Conservation (phyloP, 805 yeast genomes). For the Candida gorgasii region DNA sequence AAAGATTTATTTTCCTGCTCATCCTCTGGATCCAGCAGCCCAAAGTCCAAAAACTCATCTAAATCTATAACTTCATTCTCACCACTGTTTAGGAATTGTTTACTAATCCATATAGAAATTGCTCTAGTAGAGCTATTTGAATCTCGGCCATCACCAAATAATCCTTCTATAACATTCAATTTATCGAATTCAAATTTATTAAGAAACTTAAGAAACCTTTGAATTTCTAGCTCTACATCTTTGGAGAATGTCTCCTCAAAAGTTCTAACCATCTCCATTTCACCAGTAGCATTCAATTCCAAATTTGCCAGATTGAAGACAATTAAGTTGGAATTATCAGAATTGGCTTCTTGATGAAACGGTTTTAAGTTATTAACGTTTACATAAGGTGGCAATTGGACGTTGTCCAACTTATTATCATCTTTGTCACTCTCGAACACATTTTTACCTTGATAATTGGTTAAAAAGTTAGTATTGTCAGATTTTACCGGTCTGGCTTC, state of each 20-base stretch:
- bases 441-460: slow-evolving; percentile 10
- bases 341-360: neutral
- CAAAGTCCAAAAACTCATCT: slow-evolving; percentile 22
- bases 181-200: neutral
- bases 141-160: neutral
- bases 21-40: slow-evolving; percentile 13
- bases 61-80: slow-evolving; percentile 12
- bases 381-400: slow-evolving; percentile 39
- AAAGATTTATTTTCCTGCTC: neutral
- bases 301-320: slow-evolving; percentile 8
- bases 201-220: slow-evolving; percentile 9
- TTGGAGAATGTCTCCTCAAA: slow-evolving; percentile 20
- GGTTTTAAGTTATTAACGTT: slow-evolving; percentile 31
- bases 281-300: slow-evolving; percentile 3
- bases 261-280: slow-evolving; percentile 6
- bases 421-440: slow-evolving; percentile 7
- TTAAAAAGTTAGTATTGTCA: slow-evolving; percentile 12
- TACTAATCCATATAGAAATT: slow-evolving; percentile 36
- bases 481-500: slow-evolving; percentile 12
- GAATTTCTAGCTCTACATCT: slow-evolving; percentile 23
- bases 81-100: slow-evolving; percentile 15
- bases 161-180: neutral
- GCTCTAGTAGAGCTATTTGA: slow-evolving; percentile 1
- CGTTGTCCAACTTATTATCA: slow-evolving; percentile 30
- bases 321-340: slow-evolving; percentile 15